These are phyloP conservation scores for Chaetomium fimeti DNA, from an alignment of 495 filamentous ascomycete genomes.

Conservation along the genomic window DNA sequence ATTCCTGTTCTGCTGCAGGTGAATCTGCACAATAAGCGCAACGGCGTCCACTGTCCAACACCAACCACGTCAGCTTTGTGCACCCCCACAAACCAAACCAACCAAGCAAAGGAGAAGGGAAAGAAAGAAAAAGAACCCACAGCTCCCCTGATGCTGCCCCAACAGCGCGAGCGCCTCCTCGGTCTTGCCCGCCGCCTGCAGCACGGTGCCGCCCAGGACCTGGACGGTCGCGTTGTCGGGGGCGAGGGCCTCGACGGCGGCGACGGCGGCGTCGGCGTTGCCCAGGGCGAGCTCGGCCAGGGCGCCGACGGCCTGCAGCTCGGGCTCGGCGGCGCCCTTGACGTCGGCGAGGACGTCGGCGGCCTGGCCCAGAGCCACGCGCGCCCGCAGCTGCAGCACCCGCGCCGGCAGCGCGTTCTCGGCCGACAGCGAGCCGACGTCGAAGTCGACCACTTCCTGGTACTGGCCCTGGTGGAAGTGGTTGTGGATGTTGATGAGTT, in stretches of 20 bases:
- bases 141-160: conserved; percentile 80
- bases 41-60: conserved; percentile 54
- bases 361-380: conserved; percentile 75
- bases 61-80: conserved; percentile 11
- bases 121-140: conserved; percentile 51
- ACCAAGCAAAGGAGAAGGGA: neutral
- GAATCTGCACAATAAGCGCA: conserved; percentile 81
- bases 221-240: conserved; percentile 80
- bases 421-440: conserved; percentile 68
- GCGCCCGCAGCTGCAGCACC: conserved; percentile 74
- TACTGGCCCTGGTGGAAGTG: conserved; percentile 93
- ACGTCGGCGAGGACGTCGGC: conserved; percentile 68
- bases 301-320: conserved; percentile 74
- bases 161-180: conserved; percentile 82
- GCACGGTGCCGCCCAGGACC: conserved; percentile 70
- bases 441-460: conserved; percentile 75
- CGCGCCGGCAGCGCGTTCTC: conserved; percentile 77
- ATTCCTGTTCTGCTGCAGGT: conserved; percentile 83
- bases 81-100: neutral
- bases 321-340: conserved; percentile 62
- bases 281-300: conserved; percentile 68
- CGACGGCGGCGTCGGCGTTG: conserved; percentile 58
- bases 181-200: conserved; percentile 70
- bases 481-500: conserved; percentile 93
- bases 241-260: conserved; percentile 64